These are phyloP conservation scores for Athelia psychrophila DNA, from an alignment of 1,284 basidiomycete genomes.

Conservation along the genomic window DNA sequence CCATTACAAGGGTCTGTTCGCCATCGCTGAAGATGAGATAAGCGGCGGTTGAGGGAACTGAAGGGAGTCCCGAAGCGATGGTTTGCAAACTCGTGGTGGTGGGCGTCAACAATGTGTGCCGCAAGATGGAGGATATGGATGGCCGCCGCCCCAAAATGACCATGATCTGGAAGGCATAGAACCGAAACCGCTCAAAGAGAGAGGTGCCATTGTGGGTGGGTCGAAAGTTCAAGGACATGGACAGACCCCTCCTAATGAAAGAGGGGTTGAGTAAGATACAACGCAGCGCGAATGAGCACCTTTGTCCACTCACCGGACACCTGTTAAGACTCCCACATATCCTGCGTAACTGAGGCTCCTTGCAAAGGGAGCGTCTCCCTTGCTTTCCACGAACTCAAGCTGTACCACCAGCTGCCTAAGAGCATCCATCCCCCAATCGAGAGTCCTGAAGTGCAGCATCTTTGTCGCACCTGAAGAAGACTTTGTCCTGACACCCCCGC, in stretches of 20 bases:
- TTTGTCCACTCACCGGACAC: slow-evolving; percentile 17
- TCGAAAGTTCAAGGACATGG: slow-evolving; percentile 33
- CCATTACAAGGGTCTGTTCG: slow-evolving; percentile 23
- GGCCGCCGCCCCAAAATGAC: slow-evolving; percentile 27
- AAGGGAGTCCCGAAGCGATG: slow-evolving; percentile 13
- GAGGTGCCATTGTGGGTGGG: slow-evolving; percentile 3
- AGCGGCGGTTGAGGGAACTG: slow-evolving; percentile 21
- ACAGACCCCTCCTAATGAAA: slow-evolving; percentile 24
- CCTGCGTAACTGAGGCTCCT: slow-evolving; percentile 35
- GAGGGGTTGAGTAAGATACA: not conserved
- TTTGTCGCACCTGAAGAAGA: slow-evolving; percentile 13
- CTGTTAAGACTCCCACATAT: slow-evolving; percentile 32
- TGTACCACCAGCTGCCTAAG: slow-evolving; percentile 28
- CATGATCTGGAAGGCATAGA: slow-evolving; percentile 23
- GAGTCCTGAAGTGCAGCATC: slow-evolving; percentile 32
- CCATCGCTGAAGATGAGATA: slow-evolving; percentile 33
- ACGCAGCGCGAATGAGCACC: not conserved
- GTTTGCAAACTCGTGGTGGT: slow-evolving; percentile 18
- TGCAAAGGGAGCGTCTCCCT: slow-evolving; percentile 24
- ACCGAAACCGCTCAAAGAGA: slow-evolving; percentile 9
- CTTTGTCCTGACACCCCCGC: slow-evolving; percentile 25
- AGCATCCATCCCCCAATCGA: slow-evolving; percentile 35
- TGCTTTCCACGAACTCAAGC: slow-evolving; percentile 27
- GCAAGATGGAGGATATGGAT: slow-evolving; percentile 27
- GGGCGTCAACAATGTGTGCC: slow-evolving; percentile 25